Percentiles rank a stretch among this genome's conserved stretches.
phyloP scores from a whole-genome alignment of 2,329 filamentous ascomycete species.

The Fusarium sp. region DNA sequence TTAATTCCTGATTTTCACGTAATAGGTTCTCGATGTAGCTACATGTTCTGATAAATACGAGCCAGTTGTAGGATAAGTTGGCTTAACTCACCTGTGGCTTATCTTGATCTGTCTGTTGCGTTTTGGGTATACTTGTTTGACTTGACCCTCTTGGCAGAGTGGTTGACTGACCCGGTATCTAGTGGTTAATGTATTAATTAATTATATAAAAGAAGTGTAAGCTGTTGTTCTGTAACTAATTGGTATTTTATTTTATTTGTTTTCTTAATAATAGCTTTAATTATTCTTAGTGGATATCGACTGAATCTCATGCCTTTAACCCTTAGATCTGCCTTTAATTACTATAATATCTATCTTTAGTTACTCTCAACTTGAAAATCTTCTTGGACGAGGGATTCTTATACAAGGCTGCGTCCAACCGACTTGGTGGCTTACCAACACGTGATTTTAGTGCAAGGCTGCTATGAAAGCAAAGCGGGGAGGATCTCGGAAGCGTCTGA shows the following conservation, averaged over 20 bases:
- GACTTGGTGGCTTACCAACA: not conserved
- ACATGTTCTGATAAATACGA: not conserved
- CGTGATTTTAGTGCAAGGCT: not conserved
- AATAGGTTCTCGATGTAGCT: not conserved
- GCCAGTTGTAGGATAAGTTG: not conserved
- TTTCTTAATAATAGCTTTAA: too few relatives aligned
- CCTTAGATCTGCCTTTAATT: too few relatives aligned
- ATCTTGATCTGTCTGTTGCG: slow-evolving; percentile 1
- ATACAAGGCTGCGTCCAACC: not conserved
- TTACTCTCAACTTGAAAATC: too few relatives aligned
- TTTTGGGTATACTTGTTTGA: not conserved
- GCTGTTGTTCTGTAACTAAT: too few relatives aligned
- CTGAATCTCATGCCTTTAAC: too few relatives aligned
- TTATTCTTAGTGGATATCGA: too few relatives aligned
- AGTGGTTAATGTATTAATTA: too few relatives aligned
- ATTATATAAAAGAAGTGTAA: too few relatives aligned
- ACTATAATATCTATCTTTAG: too few relatives aligned
- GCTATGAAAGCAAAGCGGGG: not conserved
- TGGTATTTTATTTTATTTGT: too few relatives aligned
- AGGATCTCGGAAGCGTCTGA: not conserved
- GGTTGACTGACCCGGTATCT: too few relatives aligned
- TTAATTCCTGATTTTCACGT: not conserved
- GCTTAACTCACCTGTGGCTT: not conserved
- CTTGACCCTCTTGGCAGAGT: too few relatives aligned
- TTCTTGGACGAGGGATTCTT: not conserved